phyloP scores from a whole-genome alignment of 1,139 yeast species.

The Pichia sp. region DNA sequence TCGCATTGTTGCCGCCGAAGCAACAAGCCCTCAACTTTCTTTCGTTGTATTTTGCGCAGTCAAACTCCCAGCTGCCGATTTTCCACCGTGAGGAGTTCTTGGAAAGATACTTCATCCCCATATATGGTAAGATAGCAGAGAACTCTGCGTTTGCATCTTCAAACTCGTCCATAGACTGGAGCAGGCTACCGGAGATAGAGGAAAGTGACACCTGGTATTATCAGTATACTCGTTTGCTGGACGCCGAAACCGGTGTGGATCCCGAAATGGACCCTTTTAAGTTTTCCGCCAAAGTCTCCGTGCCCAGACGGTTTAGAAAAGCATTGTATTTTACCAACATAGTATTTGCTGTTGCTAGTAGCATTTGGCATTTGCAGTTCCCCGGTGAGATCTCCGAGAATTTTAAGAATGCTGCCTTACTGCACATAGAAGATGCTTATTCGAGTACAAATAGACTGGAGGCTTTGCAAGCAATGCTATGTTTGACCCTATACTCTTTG shows the following conservation, averaged over 20 bases:
- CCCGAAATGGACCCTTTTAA: constrained; percentile 31
- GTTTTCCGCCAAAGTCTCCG: constrained; percentile 38
- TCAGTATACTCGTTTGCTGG: constrained; percentile 33
- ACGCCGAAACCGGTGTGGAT: constrained; percentile 28
- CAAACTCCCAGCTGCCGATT: constrained; percentile 78
- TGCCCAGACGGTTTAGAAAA: constrained; percentile 43
- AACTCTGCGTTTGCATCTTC: constrained; percentile 58
- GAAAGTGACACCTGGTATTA: constrained; percentile 47
- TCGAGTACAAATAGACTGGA: constrained; percentile 60
- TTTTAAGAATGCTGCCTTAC: constrained; percentile 66
- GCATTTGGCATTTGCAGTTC: constrained; percentile 67
- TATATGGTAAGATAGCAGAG: constrained; percentile 64
- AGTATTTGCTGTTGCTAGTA: constrained; percentile 76
- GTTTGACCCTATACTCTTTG: constrained; percentile 65
- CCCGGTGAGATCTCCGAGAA: constrained; percentile 66
- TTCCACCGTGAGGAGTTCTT: constrained; percentile 77
- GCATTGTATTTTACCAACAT: constrained; percentile 64
- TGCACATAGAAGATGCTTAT: constrained; percentile 57
- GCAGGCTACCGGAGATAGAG: constrained; percentile 22
- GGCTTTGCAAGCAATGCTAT: constrained; percentile 65
- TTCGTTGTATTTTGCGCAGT: constrained; percentile 68
- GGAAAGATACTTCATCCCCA: constrained; percentile 61
- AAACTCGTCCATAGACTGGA: constrained; percentile 46
- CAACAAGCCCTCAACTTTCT: constrained; percentile 63
- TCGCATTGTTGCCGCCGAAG: constrained; percentile 57